Conservation (phyloP, 148 eudicot genomes). For the Chenopodium suecicum region DNA sequence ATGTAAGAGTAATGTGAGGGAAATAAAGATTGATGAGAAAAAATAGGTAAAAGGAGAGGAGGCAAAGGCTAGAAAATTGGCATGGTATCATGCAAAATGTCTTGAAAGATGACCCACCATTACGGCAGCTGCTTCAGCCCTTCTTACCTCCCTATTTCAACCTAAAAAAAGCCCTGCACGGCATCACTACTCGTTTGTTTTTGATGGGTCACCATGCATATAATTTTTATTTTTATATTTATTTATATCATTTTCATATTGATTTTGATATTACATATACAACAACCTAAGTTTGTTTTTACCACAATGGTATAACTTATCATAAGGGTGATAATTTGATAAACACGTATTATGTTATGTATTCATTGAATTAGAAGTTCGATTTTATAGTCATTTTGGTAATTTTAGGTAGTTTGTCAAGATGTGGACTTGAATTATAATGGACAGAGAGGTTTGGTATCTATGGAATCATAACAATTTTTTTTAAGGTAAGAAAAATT, state of each 20-base stretch:
- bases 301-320: background rate
- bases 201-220: background rate
- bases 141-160: slow-evolving; percentile 3
- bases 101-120: slow-evolving; percentile 24
- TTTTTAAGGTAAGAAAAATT: no score
- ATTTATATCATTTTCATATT: background rate
- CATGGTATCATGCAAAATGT: slow-evolving; percentile 27
- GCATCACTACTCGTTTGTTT: slow-evolving; percentile 22
- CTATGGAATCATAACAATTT: no score
- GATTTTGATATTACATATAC: background rate
- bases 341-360: no score
- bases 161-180: slow-evolving; percentile 25
- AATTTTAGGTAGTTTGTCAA: no score
- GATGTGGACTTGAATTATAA: no score
- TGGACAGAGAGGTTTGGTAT: no score
- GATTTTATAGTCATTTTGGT: no score
- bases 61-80: slow-evolving; percentile 19
- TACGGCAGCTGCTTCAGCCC: background rate
- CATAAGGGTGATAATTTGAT: background rate
- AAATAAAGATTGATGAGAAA: background rate
- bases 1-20: background rate
- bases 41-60: background rate
- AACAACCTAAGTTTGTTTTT: background rate
- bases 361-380: no score
- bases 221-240: background rate